A percentile compares a stretch with the other conserved stretches of the same genome.
These are phyloP conservation scores for Phytophthora podocarpi DNA, from an alignment of 352 stramenopile genomes.

Conservation along the genomic window DNA sequence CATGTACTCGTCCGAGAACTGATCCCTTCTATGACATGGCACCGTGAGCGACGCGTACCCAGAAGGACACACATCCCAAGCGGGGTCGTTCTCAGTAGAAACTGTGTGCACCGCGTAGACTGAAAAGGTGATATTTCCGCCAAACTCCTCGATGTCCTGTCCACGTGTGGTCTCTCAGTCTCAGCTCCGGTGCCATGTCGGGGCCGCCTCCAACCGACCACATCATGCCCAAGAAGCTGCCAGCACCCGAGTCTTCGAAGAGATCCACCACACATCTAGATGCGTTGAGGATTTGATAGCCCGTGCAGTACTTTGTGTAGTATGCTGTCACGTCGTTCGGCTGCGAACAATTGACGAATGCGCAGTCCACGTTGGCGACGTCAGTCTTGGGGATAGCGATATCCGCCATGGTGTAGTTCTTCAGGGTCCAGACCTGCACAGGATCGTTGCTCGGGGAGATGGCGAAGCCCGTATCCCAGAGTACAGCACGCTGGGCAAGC, in stretches of 20 bases:
- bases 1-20: constrained; percentile 19
- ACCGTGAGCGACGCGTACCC: constrained; percentile 24
- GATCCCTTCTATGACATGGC: constrained; percentile 15
- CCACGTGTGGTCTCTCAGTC: constrained; percentile 31
- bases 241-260: constrained; percentile 6
- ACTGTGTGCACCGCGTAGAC: constrained; percentile 34
- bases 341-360: constrained; percentile 31
- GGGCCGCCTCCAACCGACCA: constrained; percentile 31
- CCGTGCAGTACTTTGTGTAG: constrained; percentile 35
- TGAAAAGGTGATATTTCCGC: constrained; percentile 19
- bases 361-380: constrained; percentile 26
- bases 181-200: constrained; percentile 9
- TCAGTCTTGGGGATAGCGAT: constrained; percentile 28
- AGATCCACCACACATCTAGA: constrained; percentile 36
- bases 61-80: constrained; percentile 25
- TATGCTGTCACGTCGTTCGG: constrained; percentile 22
- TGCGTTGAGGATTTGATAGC: constrained; percentile 40
- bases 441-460: constrained; percentile 19
- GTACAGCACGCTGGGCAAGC: constrained; percentile 35
- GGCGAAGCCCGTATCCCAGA: constrained; percentile 45
- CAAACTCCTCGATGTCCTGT: constrained; percentile 20
- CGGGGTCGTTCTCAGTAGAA: constrained; percentile 1
- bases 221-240: constrained; percentile 30
- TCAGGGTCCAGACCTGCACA: constrained; percentile 29
- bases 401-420: constrained; percentile 25